Conservation (phyloP, 1,139 yeast genomes). For the Geotrichum bryndzae region DNA sequence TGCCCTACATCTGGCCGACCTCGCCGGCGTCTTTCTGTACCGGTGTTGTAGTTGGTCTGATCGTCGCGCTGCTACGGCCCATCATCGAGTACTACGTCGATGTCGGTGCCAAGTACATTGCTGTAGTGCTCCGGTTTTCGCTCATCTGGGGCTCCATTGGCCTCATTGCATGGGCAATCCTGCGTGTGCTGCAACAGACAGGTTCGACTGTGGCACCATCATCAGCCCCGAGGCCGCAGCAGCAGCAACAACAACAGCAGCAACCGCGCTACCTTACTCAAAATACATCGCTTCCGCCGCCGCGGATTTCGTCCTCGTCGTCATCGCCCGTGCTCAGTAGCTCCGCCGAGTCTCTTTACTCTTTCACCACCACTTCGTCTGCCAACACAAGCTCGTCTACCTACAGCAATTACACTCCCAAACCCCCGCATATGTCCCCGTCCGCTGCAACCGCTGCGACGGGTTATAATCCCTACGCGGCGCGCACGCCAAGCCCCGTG, state of each 20-base stretch:
- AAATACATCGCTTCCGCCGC: neutral
- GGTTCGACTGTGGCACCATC: slow-evolving; percentile 6
- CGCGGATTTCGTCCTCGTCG: neutral
- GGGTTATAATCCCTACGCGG: slow-evolving; percentile 12
- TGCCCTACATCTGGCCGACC: slow-evolving; percentile 25
- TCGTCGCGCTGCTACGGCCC: slow-evolving; percentile 25
- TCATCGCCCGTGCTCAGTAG: slow-evolving; percentile 4
- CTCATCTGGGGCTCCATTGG: slow-evolving; percentile 27
- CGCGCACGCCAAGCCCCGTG: slow-evolving; percentile 8
- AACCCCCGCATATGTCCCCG: slow-evolving; percentile 6
- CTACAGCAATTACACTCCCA: slow-evolving; percentile 14
- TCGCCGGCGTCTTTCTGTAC: slow-evolving; percentile 29
- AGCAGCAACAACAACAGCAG: slow-evolving; percentile 1
- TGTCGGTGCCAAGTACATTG: slow-evolving; percentile 24
- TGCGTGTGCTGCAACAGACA: slow-evolving; percentile 20
- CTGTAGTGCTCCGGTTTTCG: slow-evolving; percentile 21
- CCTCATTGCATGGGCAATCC: slow-evolving; percentile 22
- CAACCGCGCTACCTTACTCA: slow-evolving; percentile 3
- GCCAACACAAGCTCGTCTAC: slow-evolving; percentile 3
- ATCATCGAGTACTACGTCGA: slow-evolving; percentile 26
- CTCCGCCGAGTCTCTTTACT: slow-evolving; percentile 17
- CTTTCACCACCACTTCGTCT: slow-evolving; percentile 12
- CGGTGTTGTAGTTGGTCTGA: slow-evolving; percentile 25
- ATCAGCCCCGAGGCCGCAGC: neutral
- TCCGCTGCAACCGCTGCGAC: neutral